Base-by-base conservation (phyloP, 331 rosid species). In the Telfairia occidentalis region DNA sequence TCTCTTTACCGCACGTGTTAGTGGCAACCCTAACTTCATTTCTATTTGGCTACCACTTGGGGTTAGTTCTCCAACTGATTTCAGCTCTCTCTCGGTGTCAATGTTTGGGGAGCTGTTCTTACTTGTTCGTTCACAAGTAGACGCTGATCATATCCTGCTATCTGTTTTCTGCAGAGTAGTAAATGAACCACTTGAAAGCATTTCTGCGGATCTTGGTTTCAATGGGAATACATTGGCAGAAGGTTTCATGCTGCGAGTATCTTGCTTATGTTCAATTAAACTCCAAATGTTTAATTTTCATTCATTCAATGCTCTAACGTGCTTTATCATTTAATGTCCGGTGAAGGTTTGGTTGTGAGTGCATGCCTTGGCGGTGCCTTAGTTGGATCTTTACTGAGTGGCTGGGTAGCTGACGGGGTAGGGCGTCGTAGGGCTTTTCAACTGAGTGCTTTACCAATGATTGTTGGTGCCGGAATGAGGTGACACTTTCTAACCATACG, bases 361-460 rank as follows among this genome's bases (percentile, higher is more conserved):
- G 91, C 90, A 26, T 94, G 98, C 61, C 82, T 91, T 74, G 97
- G 90, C 66, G 97, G 98, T 81, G 98, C 98, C 80, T 78, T 94
- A 49, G 34, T 94, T 82, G 98, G 98, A 67, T 87, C 96, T 46
- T 80, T 91, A 78, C 74, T 94, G 74, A 91, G 98, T 79, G 98
- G 97, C 16, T 91, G 89, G 92, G 80, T 91, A 83, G 97, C 96
- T 77, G 98, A 94, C 79, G 96, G 90, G 21, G 78, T 94, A 67
- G 98, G 98, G 60, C 97, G 98, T 58, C 96, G 97, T 4, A 91
- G 85, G 86, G 90, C 96, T 82, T 91, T 94, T 86, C 98, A 91
- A 78, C 82, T 94, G 75, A 86, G 83, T 85, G 89, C 98, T 54
- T 76, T 94, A 80, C 97, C 97, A 48, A 91, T 94, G 96, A 91